phyloP scores from a whole-genome alignment of 83 land plant genomes.

The Diphasiastrum complanatum region DNA sequence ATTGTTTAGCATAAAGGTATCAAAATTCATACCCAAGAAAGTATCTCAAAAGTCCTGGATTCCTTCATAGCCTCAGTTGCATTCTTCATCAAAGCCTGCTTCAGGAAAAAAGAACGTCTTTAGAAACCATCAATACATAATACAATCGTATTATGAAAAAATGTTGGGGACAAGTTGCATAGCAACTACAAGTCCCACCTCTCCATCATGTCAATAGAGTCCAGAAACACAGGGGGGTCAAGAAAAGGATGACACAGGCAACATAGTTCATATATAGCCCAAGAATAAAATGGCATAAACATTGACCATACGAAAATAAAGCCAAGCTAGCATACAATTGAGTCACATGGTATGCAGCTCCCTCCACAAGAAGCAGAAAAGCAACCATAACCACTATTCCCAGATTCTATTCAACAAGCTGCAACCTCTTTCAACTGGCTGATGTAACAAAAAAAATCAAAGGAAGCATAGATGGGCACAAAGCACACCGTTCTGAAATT shows the following conservation, averaged over 20 bases:
- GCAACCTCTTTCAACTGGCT: not conserved
- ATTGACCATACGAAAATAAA: too few species aligned
- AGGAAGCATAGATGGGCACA: not conserved
- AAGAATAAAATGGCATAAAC: too few species aligned
- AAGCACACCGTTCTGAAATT: slow-evolving; percentile 61
- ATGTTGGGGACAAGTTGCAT: not conserved
- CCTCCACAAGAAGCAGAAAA: too few species aligned
- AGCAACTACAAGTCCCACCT: too few species aligned
- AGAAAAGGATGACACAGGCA: too few species aligned
- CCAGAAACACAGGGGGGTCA: too few species aligned
- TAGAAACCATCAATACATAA: not conserved
- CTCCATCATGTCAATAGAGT: too few species aligned
- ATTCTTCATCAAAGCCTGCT: slow-evolving; percentile 26
- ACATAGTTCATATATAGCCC: too few species aligned
- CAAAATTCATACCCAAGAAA: slow-evolving; percentile 36
- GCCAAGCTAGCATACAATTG: too few species aligned
- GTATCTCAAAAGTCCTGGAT: slow-evolving; percentile 52
- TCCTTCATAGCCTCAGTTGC: slow-evolving; percentile 42
- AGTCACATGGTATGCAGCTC: too few species aligned
- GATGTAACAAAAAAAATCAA: not conserved
- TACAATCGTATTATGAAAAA: not conserved
- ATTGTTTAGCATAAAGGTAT: too few species aligned
- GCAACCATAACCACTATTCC: too few species aligned
- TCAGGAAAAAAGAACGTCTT: slow-evolving; percentile 4
- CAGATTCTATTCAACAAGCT: not conserved